Evolutionary conservation across 148 eudicot species (phyloP).

Genomic region (Amaranthus hypochondriacus): DNA sequence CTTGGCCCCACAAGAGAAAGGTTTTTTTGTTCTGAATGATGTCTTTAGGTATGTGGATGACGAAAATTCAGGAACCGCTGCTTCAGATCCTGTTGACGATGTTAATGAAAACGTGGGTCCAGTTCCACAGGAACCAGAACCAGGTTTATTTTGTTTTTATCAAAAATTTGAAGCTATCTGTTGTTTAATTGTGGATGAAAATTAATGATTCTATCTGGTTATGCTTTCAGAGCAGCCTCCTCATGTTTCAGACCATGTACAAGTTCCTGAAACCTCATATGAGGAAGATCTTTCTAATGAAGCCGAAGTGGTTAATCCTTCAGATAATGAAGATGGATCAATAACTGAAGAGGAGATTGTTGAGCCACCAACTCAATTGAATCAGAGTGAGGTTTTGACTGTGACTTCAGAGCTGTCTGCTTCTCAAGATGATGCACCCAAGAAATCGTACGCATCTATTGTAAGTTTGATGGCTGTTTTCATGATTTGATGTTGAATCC

Average conservation of each 20-base stretch:
- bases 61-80: conserved; percentile 18
- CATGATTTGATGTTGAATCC: conserved; percentile 1
- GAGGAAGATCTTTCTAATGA: conserved; percentile 46
- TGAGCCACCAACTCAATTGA: conserved; percentile 38
- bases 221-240: conserved; percentile 45
- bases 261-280: conserved; percentile 24
- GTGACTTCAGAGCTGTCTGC: conserved; percentile 35
- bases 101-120: conserved; percentile 24
- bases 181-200: neutral
- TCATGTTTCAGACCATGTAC: conserved; percentile 24
- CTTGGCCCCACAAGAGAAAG: conserved; percentile 86
- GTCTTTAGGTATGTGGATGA: conserved; percentile 65
- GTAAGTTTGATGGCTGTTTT: conserved; percentile 33
- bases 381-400: conserved; percentile 29
- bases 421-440: conserved; percentile 43
- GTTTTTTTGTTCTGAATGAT: conserved; percentile 84
- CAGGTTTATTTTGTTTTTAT: conserved; percentile 20
- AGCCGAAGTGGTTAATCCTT: conserved; percentile 55
- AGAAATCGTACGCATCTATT: conserved; percentile 64
- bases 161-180: neutral
- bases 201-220: conserved; percentile 11
- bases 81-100: conserved; percentile 21
- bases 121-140: conserved; percentile 29
- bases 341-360: conserved; percentile 45
- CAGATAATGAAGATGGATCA: conserved; percentile 45